phyloP scores from a whole-genome alignment of 2,329 filamentous ascomycete genomes.

The Fusarium incarnatum region DNA sequence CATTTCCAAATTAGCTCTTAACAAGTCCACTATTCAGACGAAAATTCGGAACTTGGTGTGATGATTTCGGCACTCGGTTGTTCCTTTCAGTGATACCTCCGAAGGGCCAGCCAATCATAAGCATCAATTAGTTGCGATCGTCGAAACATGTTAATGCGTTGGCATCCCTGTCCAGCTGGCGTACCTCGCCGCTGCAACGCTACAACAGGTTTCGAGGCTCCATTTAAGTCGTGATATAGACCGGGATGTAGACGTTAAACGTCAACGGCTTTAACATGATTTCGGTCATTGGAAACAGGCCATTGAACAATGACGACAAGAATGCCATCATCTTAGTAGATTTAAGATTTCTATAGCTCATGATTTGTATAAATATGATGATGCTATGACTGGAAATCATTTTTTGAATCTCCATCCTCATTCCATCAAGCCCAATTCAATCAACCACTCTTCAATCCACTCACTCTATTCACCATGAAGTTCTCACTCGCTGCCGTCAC shows the following conservation, averaged over 20 bases:
- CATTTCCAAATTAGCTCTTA: not conserved
- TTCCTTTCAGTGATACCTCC: conserved; percentile 28
- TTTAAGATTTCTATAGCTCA: not conserved
- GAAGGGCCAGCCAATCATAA: conserved; percentile 20
- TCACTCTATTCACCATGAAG: conserved; percentile 45
- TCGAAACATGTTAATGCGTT: conserved; percentile 24
- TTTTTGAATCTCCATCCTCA: not conserved
- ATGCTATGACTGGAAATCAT: not conserved
- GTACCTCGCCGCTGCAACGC: conserved; percentile 32
- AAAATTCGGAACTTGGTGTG: conserved; percentile 5
- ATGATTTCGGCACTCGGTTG: conserved; percentile 12
- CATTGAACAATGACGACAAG: conserved; percentile 32
- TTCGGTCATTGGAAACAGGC: not conserved
- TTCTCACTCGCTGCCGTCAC: conserved; percentile 48
- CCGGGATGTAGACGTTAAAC: conserved; percentile 25
- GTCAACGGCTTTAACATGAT: conserved; percentile 21
- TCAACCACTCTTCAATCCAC: conserved; percentile 11
- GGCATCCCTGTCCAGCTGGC: conserved; percentile 35
- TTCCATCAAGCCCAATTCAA: not conserved
- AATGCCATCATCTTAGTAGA: not conserved
- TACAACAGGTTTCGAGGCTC: conserved; percentile 33
- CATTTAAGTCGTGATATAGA: conserved; percentile 20
- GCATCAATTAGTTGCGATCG: conserved; percentile 7
- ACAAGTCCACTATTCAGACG: not conserved
- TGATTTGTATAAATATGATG: conserved; percentile 27